Conservation (phyloP, 1,284 basidiomycete genomes). For the Cutaneotrichosporon cyanovorans region DNA sequence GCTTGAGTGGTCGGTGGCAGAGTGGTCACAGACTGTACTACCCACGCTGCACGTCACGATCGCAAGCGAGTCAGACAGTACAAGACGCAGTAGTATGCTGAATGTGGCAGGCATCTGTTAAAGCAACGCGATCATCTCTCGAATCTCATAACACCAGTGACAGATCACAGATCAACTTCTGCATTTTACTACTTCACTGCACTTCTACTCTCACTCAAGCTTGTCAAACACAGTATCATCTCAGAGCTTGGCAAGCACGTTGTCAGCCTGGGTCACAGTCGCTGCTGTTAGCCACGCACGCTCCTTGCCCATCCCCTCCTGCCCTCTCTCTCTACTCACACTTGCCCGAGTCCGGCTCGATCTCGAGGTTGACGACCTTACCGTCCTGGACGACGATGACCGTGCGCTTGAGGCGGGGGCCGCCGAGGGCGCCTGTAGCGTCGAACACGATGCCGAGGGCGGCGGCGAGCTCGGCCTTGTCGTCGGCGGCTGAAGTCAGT, state of each 20-base stretch:
- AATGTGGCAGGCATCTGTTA: too few species aligned
- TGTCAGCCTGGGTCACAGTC: conserved; percentile 55
- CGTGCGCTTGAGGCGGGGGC: conserved; percentile 58
- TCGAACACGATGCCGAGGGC: conserved; percentile 60
- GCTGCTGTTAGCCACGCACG: conserved; percentile 28
- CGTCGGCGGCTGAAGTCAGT: conserved; percentile 53
- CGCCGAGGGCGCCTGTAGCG: conserved; percentile 56
- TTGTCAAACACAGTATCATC: too few species aligned
- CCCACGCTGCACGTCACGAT: too few species aligned
- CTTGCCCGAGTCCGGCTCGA: conserved; percentile 56
- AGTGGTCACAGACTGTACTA: too few species aligned
- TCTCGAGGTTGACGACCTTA: conserved; percentile 52
- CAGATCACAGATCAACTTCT: too few species aligned
- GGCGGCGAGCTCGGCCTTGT: conserved; percentile 54
- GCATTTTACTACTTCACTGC: not conserved
- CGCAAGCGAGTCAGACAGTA: too few species aligned
- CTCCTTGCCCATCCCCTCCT: too few species aligned
- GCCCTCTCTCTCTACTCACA: conserved; percentile 22
- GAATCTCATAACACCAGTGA: too few species aligned
- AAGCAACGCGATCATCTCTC: too few species aligned
- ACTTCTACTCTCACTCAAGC: not conserved
- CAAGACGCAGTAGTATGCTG: too few species aligned
- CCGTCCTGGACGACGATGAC: conserved; percentile 48
- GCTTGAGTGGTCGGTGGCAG: too few species aligned
- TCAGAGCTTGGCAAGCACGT: conserved; percentile 53